phyloP scores from a whole-genome alignment of 352 stramenopile species.

The Plasmopara halstedii region DNA sequence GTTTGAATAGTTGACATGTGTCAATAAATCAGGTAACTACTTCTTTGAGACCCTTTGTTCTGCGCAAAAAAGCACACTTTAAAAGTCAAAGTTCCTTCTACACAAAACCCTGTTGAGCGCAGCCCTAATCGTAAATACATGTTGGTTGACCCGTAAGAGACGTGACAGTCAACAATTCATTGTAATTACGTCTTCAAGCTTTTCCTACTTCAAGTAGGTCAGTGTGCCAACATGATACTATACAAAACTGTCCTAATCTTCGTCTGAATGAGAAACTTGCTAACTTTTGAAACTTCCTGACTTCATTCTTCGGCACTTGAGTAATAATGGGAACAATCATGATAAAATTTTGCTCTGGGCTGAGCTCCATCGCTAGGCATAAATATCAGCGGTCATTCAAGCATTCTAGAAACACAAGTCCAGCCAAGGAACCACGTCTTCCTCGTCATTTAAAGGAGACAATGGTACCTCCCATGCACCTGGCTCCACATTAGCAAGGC shows the following conservation, averaged over 20 bases:
- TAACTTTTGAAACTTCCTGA: constrained; percentile 20
- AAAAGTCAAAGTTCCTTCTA: no score
- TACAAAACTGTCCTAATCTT: constrained; percentile 27
- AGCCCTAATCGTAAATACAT: no score
- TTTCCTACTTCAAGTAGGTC: no score
- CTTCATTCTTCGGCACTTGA: constrained; percentile 29
- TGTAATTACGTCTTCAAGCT: no score
- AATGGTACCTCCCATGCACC: constrained; percentile 74
- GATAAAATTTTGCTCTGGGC: constrained; percentile 11
- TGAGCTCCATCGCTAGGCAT: neutral
- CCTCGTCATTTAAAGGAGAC: constrained; percentile 73
- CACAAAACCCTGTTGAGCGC: no score
- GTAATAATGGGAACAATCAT: constrained; percentile 22
- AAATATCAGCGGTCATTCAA: constrained; percentile 3
- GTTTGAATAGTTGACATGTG: no score
- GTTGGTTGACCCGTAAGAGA: no score
- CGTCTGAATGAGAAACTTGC: constrained; percentile 27
- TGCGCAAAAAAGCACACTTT: no score
- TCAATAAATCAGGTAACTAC: no score
- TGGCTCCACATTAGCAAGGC: constrained; percentile 65
- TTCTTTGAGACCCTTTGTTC: no score
- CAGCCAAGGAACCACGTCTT: constrained; percentile 80
- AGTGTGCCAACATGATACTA: constrained; percentile 20
- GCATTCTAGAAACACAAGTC: constrained; percentile 67
- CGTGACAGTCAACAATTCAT: no score